Conservation (phyloP, 495 filamentous ascomycete species). For the Hypoxylon crocopeplum region DNA sequence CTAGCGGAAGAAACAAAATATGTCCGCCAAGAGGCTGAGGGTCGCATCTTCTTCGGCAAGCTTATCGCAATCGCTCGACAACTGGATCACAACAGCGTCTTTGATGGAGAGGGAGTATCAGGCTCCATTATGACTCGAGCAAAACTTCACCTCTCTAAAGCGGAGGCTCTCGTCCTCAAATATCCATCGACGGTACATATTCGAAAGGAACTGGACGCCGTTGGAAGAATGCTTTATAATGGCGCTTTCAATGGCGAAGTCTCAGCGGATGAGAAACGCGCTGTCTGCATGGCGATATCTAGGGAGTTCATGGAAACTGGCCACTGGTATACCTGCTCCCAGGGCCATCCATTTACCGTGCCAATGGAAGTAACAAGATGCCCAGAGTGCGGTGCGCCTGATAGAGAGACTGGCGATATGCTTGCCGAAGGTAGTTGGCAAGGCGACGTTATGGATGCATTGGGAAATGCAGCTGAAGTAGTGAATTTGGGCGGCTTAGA, state of each 20-base stretch:
- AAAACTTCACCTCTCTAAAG: slow-evolving; percentile 1
- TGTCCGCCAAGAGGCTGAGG: slow-evolving; percentile 32
- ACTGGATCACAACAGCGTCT: background rate
- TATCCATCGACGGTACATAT: slow-evolving; percentile 1
- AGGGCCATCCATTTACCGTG: slow-evolving; percentile 8
- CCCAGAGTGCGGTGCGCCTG: slow-evolving; percentile 5
- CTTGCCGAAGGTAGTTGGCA: background rate
- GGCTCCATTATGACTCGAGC: background rate
- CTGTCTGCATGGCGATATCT: background rate
- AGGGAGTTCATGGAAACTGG: background rate
- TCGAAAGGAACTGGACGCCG: background rate
- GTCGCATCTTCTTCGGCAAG: slow-evolving; percentile 25
- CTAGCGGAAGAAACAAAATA: slow-evolving; percentile 14
- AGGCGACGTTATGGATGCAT: too few relatives aligned
- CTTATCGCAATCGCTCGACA: slow-evolving; percentile 10
- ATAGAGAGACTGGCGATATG: background rate
- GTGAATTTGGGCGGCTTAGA: background rate
- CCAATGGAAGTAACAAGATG: background rate
- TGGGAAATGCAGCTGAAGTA: too few relatives aligned
- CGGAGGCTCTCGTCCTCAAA: background rate
- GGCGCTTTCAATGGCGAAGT: background rate
- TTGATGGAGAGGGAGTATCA: background rate
- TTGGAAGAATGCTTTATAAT: slow-evolving; percentile 1
- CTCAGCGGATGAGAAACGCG: background rate
- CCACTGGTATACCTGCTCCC: slow-evolving; percentile 6